Evolutionary conservation across 169 alveolate species (phyloP).

Genomic region (Plasmodium malariae): DNA sequence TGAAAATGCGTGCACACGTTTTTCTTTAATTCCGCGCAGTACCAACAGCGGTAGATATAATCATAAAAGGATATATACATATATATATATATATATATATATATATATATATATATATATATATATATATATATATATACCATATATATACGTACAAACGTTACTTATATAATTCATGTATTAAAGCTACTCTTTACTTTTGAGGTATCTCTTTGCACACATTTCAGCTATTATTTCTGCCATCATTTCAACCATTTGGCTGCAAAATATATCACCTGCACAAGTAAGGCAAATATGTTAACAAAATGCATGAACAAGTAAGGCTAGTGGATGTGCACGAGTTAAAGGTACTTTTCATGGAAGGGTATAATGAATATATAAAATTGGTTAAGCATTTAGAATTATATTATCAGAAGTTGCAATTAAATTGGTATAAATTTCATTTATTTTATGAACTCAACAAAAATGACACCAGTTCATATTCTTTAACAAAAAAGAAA

Average conservation of each 20-base stretch:
- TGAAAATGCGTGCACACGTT: neutral
- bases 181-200: neutral
- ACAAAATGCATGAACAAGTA: slow-evolving; percentile 25
- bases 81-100: neutral
- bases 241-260: neutral
- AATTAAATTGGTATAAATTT: slow-evolving; percentile 59
- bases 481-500: neutral
- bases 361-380: slow-evolving; percentile 59
- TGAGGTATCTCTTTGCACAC: neutral
- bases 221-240: neutral
- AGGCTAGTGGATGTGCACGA: slow-evolving; percentile 30
- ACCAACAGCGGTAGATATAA: neutral
- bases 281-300: slow-evolving; percentile 2
- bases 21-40: too few relatives aligned
- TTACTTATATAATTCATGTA: too few relatives aligned
- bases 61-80: neutral
- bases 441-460: slow-evolving; percentile 55
- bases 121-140: neutral
- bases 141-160: neutral
- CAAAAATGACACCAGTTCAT: neutral
- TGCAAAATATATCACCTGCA: neutral
- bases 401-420: slow-evolving; percentile 27
- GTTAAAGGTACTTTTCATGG: slow-evolving; percentile 31
- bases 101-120: neutral
- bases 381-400: slow-evolving; percentile 38